Evolutionary conservation across 2,329 filamentous ascomycete species (phyloP), one percentile per base, ranked within the genome.

Genomic region (Apiospora sp.): DNA sequence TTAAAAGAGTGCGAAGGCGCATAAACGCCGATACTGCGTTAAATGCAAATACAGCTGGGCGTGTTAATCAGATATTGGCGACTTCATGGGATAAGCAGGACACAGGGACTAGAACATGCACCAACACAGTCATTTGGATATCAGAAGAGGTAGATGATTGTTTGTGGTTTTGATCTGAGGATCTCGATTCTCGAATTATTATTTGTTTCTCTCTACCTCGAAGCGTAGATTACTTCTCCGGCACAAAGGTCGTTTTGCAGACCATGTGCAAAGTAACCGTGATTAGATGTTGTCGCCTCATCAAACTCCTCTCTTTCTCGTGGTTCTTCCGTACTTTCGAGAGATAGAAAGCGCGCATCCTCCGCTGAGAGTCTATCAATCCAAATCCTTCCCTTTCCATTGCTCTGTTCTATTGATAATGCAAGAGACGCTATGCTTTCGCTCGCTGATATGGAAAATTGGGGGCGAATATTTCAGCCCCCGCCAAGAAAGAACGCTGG

Each of bases 371-470:
- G 49, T 51, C 58, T 64, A 64, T 41, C 22, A 64, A 64, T 34
- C 34, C 58, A 49, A 5, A n/a, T 22, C 64, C 43, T 24, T 7
- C n/a, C 43, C 24, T n/a, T 24, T 34, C 67, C 30, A 13, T n/a
- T 14, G 44, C 44, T 37, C 44, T 69, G 67, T 49, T 48, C 67
- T 30, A 49, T 69, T n/a, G 67, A 48, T 49, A 13, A 67, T 46
- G 30, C 24, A 68, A 49, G 8, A 69, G 34, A 49, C 22, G 44
- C 43, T n/a, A 41, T 44, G 61, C n/a, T 67, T 67, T 67, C 30
- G 61, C 22, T 41, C 58, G 58, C 34, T 41, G 58, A 34, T 34
- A 41, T 41, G 37, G 37, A 41, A 10, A 34, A 49, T 22, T 68
- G 67, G 44, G 4, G 27, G 44, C 44, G 10, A 37, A 49, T 49